Percentiles rank a stretch among this genome's conserved stretches.
phyloP scores from a whole-genome alignment of 73 alveolate genomes.

The Urostyla sp. region DNA sequence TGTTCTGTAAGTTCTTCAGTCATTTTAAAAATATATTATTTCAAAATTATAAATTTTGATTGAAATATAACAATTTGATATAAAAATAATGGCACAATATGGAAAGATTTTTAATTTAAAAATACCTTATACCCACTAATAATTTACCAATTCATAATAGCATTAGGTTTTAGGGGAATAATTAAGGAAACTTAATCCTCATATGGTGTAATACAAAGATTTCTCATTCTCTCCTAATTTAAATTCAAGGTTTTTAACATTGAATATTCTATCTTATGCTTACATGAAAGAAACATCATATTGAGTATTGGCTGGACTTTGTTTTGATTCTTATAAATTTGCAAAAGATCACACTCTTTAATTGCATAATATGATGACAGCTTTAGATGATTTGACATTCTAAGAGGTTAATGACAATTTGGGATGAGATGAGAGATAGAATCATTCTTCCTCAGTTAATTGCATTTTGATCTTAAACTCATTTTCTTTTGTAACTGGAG shows the following conservation, averaged over 20 bases:
- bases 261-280: slow-evolving; percentile 44
- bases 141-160: too few species aligned
- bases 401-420: slow-evolving; percentile 31
- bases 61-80: too few species aligned
- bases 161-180: too few species aligned
- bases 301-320: slow-evolving; percentile 1
- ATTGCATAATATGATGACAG: slow-evolving; percentile 14
- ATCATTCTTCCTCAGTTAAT: slow-evolving; percentile 29
- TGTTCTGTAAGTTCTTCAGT: slow-evolving; percentile 67
- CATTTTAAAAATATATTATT: background rate
- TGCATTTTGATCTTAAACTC: slow-evolving; percentile 25
- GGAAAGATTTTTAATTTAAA: too few species aligned
- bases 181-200: too few species aligned
- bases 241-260: too few species aligned
- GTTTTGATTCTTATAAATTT: slow-evolving; percentile 25
- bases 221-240: too few species aligned
- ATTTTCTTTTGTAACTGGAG: too few species aligned
- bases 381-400: slow-evolving; percentile 16
- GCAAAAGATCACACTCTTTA: slow-evolving; percentile 5
- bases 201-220: too few species aligned
- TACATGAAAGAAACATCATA: slow-evolving; percentile 21
- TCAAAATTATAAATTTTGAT: too few species aligned
- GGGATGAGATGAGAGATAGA: slow-evolving; percentile 17
- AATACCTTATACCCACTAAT: too few species aligned
- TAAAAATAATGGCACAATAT: too few species aligned